A percentile compares a stretch with the other conserved stretches of the same genome.
Evolutionary conservation across 345 rosid genomes (phyloP).

Genomic region (Isatis tinctoria): DNA sequence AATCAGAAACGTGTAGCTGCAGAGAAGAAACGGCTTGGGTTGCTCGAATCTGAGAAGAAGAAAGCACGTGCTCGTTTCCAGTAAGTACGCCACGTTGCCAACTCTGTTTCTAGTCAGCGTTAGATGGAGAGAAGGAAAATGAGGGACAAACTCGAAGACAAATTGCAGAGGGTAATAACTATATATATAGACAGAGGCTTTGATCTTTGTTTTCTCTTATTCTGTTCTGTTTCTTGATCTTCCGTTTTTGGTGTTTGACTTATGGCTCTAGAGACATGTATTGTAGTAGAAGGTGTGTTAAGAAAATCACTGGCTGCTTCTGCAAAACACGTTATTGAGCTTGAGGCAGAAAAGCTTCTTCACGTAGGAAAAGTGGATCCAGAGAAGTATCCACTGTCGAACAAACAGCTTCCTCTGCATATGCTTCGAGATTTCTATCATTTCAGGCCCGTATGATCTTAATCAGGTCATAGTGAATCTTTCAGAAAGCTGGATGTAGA

Average conservation of each 20-base stretch:
- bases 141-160: conserved; percentile 81
- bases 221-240: background rate
- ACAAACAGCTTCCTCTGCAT: conserved; percentile 68
- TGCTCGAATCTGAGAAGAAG: conserved; percentile 87
- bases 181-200: background rate
- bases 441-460: conserved; percentile 77
- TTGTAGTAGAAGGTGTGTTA: conserved; percentile 67
- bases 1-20: conserved; percentile 91
- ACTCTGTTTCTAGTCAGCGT: conserved; percentile 67
- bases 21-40: conserved; percentile 80
- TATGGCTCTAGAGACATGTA: conserved; percentile 59
- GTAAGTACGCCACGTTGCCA: conserved; percentile 72
- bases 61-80: conserved; percentile 72
- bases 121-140: conserved; percentile 86
- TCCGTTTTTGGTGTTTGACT: conserved; percentile 26
- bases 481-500: background rate
- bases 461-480: too few relatives aligned
- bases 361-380: conserved; percentile 73
- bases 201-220: background rate
- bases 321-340: conserved; percentile 48
- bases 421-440: conserved; percentile 59
- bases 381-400: conserved; percentile 56
- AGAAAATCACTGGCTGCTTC: conserved; percentile 16
- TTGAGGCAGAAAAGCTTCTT: conserved; percentile 60
- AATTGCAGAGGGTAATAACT: conserved; percentile 61